Conservation (phyloP, 2,329 filamentous ascomycete species). For the Cytospora leucostoma region DNA sequence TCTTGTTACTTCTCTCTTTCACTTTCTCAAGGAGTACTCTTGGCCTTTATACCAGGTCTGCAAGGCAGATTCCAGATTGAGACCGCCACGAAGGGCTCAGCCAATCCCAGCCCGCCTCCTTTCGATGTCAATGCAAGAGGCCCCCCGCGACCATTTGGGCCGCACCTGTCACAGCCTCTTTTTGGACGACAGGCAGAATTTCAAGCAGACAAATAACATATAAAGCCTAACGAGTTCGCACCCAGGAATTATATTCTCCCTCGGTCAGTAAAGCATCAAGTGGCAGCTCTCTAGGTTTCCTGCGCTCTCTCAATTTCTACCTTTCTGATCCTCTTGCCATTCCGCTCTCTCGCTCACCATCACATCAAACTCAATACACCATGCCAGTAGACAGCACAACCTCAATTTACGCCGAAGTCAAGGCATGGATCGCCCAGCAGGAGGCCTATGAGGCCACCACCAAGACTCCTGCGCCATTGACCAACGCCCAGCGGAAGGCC, state of each 20-base stretch:
- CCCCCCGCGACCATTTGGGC: background rate
- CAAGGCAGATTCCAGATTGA: too few relatives aligned
- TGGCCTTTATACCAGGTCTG: too few relatives aligned
- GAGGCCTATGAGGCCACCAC: slow-evolving; percentile 39
- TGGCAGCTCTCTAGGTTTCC: background rate
- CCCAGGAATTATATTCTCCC: background rate
- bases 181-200: background rate
- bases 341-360: background rate
- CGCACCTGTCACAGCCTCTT: background rate
- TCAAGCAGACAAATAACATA: background rate
- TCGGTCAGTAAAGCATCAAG: background rate
- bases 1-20: too few relatives aligned
- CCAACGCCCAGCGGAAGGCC: slow-evolving; percentile 42
- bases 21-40: too few relatives aligned
- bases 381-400: slow-evolving; percentile 30
- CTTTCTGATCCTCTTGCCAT: background rate
- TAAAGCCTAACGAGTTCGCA: background rate
- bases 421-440: slow-evolving; percentile 44
- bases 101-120: background rate
- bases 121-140: background rate
- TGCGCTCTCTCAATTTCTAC: background rate
- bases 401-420: slow-evolving; percentile 39
- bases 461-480: slow-evolving; percentile 40
- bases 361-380: background rate
- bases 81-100: too few relatives aligned